Base-by-base conservation (phyloP, 805 yeast species). In the Starmerella powellii region DNA sequence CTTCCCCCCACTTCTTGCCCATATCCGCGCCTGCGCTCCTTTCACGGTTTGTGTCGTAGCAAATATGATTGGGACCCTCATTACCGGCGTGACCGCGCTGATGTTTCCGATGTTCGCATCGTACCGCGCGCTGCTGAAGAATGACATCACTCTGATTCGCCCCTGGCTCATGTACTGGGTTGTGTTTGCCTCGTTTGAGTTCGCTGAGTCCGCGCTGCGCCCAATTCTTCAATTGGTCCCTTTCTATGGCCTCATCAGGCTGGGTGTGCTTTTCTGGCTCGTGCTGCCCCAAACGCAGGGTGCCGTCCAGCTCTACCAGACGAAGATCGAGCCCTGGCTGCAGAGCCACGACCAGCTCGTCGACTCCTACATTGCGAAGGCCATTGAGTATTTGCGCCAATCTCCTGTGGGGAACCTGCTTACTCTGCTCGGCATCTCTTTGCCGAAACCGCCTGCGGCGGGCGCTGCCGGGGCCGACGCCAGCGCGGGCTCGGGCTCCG, bases 101-200 rank as follows among this genome's bases (percentile, higher is more conserved):
- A 64, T 67, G 10, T 73, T 75, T 58, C 86, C 86, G 2, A 58
- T 73, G 13, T 57, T 73, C 45, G 80, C 80, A 38, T 73, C 84
- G 3, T 77, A 66, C 59, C 70, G 65, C 47, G 76, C 84, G 1
- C 64, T 75, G 42, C 68, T 71, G 41, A 51, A 61, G 36, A 64
- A 67, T 50, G 67, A 66, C 44, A 43, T 53, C 31, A 44, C 60
- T 2, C 54, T 57, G n/a, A 48, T 65, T 6, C 60, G 61, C 34
- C 65, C 71, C 10, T 71, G 78, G 73, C 59, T 71, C 28, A 62
- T 67, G 44, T 77, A 80, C 60, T 84, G 94, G 94, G 65, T 79
- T 11, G 75, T 80, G 1, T 59, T 70, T 40, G 69, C 78, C 4
- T 48, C 64, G 6, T 57, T 67, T 33, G 51, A 64, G 8, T 59